Evolutionary conservation across 2,329 filamentous ascomycete species (phyloP), one percentile per base, ranked within the genome.

Genomic region (Purpureocillium lavendulum): DNA sequence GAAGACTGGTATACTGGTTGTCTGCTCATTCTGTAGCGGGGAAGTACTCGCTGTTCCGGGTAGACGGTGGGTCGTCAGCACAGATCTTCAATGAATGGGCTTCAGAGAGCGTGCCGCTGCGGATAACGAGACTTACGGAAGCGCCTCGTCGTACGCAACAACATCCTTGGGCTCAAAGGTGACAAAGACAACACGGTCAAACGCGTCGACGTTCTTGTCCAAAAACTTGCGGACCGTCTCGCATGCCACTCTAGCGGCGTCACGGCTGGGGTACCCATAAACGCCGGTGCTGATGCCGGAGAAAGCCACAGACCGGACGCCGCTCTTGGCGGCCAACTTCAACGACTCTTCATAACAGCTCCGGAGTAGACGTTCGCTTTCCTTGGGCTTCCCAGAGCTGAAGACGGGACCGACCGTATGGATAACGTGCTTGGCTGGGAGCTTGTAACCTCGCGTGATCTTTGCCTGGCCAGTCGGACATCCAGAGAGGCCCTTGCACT

Each of bases 361-460:
- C 13, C 58, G 56, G 17, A 83, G 62, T 33, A 83, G 48, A 55
- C 61, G 42, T 64, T 72, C 57, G 39, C 68, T 67, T 10, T 54
- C 59, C 15, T 66, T 56, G 4, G 49, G 33, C 7, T 37, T n/a
- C 11, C 6, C 31, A 1, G 51, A 49, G 38, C 65, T 49, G 60
- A 89, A 96, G 24, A 94, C 62, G 0, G 92, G 92, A 0, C 92
- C 92, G 4, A 96, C 90, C 14, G 92, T 79, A 60, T 97, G 92
- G 40, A 97, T 94, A 49, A 97, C 75, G 47, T 84, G 80, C 42
- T 75, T 72, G 52, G 80, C 83, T 0, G 88, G 88, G 17, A 97
- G 67, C 0, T 77, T 53, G 60, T 92, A 88, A 8, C 80, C 90
- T 29, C 66, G 59, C 0, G 92, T 96, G 53, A 95, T 87, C 58